Base-by-base conservation (phyloP, 2,329 filamentous ascomycete genomes). In the Helotiales sp. region DNA sequence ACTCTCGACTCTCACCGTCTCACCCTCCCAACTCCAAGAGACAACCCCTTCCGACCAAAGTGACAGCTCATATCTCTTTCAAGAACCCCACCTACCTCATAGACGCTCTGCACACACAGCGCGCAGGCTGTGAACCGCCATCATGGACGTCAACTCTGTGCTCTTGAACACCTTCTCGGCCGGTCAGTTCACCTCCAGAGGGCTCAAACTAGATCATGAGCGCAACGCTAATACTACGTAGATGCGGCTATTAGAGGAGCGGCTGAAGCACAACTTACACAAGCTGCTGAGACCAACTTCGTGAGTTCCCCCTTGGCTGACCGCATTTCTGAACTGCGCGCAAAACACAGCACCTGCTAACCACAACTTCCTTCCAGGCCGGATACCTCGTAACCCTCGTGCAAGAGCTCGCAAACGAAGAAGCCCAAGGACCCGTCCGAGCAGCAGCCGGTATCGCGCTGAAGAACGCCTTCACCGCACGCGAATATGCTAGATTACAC, bases 121-220 rank as follows among this genome's bases (percentile, higher is more conserved):
- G 68, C 69, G 64, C 59, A 62, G 69, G 72, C 71, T 71, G 72
- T 72, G 71, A 74, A 61, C 70, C 71, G 73, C 86, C 82, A 87
- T 84, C 85, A 94, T 96, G 91, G 93, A 98, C 85, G 96, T 98
- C 85, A 97, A 95, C 86, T 91, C 93, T 84, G 95, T 99, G 85
- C 91, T 99, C 86, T 89, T 93, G 83, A 95, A 94, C 85, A 98
- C 96, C 81, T 89, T 98, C 83, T 96, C 94, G 79, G 87, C 94
- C 79, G 95, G 96, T 98, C 85, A 81, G 91, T 71, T 62, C 62
- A 64, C 66, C 63, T 58, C 24, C 63, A 62, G 22, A 28, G 28
- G 49, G n/a, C 45, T 63, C 26, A 26, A 13, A 24, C n/a, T 20
- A n/a, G 50, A 40, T 61, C 34, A 50, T 20, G 1, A 11, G 15